A percentile compares a stretch with the other conserved stretches of the same genome.
phyloP scores from a whole-genome alignment of 1,284 basidiomycete genomes.

The Xerocomus nothofagi region DNA sequence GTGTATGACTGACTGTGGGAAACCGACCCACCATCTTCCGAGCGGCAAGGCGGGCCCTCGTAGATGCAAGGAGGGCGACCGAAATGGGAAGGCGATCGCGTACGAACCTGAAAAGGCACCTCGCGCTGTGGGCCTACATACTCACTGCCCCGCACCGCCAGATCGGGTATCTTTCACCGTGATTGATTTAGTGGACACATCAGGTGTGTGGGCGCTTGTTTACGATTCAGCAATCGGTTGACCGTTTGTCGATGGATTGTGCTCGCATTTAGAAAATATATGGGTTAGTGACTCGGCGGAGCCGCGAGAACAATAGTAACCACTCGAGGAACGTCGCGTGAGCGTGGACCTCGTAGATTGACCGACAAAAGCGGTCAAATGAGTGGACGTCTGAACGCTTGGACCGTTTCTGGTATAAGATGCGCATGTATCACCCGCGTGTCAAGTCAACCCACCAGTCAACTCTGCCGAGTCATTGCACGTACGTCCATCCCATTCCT shows the following conservation, averaged over 20 bases:
- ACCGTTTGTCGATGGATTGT: neutral
- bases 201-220: constrained; percentile 14
- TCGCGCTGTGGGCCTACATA: neutral
- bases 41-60: neutral
- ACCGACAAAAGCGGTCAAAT: constrained; percentile 9
- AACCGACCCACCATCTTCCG: neutral
- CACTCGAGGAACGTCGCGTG: neutral
- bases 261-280: neutral
- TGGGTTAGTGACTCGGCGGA: constrained; percentile 15
- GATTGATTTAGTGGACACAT: constrained; percentile 4
- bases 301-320: constrained; percentile 21
- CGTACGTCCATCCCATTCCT: neutral
- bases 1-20: constrained; percentile 3
- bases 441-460: neutral
- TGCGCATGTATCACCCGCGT: neutral
- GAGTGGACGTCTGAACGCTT: neutral
- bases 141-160: neutral
- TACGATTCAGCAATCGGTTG: neutral
- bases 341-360: constrained; percentile 5
- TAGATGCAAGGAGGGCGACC: neutral
- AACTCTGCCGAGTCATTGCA: constrained; percentile 1
- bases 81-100: neutral
- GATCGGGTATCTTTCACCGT: neutral
- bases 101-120: neutral
- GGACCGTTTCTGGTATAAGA: constrained; percentile 19